Base-by-base conservation (phyloP, 768 basidiomycete species). In the Mycena polygramma region DNA sequence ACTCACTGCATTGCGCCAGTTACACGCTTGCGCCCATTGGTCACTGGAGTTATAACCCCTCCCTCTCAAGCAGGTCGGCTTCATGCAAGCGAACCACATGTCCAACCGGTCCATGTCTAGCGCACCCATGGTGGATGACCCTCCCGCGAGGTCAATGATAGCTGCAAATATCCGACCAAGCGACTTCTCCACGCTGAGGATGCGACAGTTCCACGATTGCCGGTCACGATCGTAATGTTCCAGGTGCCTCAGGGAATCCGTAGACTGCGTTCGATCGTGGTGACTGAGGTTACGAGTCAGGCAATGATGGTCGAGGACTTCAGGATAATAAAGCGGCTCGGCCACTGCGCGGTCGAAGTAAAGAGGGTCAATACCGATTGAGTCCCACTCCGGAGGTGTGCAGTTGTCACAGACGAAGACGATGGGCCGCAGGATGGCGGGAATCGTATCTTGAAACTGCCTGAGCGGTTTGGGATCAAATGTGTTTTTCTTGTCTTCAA, bases 1-100 rank as follows among this genome's bases (percentile, higher is more conserved):
- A 57, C 63, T 46, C 13, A 65, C 63, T 48, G 63, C 63, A 36
- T 20, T 7, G n/a, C 63, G 63, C 63, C 63, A 65, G 24, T 65
- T 57, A 22, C 35, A 15, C 36, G 63, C 54, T 1, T 65, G 46
- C 19, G 54, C 46, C 53, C 63, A 65, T 35, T n/a, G 37, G 14
- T 17, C n/a, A 35, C 20, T 37, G 43, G 15, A 4, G 15, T 7
- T 7, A 19, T 22, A 20, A 15, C 15, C 10, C 30, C 14, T 48
- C 55, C n/a, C 36, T 5, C 35, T 39, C 36, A 57, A n/a, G 30
- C 63, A 65, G 14, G 30, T 24, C n/a, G 45, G 54, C 39, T 65
- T 35, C 63, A 57, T 24, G 35, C 54, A 65, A 17, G 36, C 45
- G 35, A 65, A 65, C 63, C 63, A 65, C 41, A 57, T 46, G 30